Evolutionary conservation across 73 alveolate genomes (phyloP).

Genomic region (Paraurostyla sp.): DNA sequence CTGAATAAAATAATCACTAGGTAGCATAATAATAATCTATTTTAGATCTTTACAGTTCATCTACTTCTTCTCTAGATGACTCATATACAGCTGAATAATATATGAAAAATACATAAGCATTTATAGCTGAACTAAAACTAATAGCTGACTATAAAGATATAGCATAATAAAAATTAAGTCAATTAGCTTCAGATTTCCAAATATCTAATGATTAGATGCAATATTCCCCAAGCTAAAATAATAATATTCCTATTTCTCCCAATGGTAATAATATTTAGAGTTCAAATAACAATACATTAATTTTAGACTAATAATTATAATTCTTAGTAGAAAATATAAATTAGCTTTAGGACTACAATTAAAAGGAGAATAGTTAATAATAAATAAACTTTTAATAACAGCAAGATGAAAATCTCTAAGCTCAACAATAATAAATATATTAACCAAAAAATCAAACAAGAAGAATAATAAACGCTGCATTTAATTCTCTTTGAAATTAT

Average conservation of each 20-base stretch:
- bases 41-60: too few species aligned
- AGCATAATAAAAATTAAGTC: background rate
- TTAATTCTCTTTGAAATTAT: too few species aligned
- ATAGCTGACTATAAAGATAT: background rate
- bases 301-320: background rate
- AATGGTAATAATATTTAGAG: background rate
- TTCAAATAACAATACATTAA: background rate
- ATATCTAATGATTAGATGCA: background rate
- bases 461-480: too few species aligned
- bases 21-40: too few species aligned
- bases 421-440: too few species aligned
- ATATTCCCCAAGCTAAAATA: background rate
- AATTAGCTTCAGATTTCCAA: background rate
- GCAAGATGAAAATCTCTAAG: too few species aligned
- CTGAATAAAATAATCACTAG: too few species aligned
- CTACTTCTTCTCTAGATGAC: background rate
- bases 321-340: background rate
- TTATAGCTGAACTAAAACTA: background rate
- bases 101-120: background rate
- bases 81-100: background rate
- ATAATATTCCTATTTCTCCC: background rate
- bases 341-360: too few species aligned
- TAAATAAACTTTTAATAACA: too few species aligned
- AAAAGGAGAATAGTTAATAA: too few species aligned
- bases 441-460: too few species aligned